Conservation (phyloP, 345 rosid species). For the Rubroshorea leprosula region DNA sequence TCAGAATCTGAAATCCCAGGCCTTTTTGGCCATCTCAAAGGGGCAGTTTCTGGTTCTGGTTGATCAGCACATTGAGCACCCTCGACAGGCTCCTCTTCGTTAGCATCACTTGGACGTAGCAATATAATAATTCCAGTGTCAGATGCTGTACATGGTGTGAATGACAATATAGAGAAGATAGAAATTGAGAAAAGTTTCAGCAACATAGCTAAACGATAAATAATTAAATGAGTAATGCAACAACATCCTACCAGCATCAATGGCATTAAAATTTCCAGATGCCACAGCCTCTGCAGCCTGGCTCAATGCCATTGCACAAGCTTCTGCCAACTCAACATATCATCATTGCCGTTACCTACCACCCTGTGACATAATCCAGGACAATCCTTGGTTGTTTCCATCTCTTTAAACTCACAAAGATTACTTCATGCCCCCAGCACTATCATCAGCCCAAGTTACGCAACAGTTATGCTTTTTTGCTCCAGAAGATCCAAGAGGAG, state of each 20-base stretch:
- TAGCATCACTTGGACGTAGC: constrained; percentile 28
- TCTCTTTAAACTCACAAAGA: constrained; percentile 50
- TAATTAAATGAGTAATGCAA: constrained; percentile 3
- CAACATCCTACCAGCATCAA: constrained; percentile 49
- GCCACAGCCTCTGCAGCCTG: constrained; percentile 74
- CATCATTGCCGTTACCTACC: constrained; percentile 25
- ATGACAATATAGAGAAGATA: constrained; percentile 10
- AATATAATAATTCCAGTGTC: constrained; percentile 67
- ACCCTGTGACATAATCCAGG: constrained; percentile 10
- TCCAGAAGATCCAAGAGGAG: constrained; percentile 58
- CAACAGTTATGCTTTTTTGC: constrained; percentile 43
- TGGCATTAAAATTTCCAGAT: constrained; percentile 43
- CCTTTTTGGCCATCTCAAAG: constrained; percentile 61
- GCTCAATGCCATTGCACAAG: constrained; percentile 68
- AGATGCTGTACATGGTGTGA: constrained; percentile 32
- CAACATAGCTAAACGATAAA: constrained; percentile 2
- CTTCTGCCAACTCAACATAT: constrained; percentile 60
- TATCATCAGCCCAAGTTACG: constrained; percentile 82
- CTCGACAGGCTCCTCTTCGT: constrained; percentile 25
- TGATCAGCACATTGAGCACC: constrained; percentile 29
- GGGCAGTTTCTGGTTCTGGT: constrained; percentile 37
- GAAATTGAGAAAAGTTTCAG: constrained; percentile 8
- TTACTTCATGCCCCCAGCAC: constrained; percentile 28
- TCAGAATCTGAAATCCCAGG: constrained; percentile 51
- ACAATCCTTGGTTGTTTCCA: constrained; percentile 24